Conservation (phyloP, 495 filamentous ascomycete genomes). For the Podospora fimiseda region DNA sequence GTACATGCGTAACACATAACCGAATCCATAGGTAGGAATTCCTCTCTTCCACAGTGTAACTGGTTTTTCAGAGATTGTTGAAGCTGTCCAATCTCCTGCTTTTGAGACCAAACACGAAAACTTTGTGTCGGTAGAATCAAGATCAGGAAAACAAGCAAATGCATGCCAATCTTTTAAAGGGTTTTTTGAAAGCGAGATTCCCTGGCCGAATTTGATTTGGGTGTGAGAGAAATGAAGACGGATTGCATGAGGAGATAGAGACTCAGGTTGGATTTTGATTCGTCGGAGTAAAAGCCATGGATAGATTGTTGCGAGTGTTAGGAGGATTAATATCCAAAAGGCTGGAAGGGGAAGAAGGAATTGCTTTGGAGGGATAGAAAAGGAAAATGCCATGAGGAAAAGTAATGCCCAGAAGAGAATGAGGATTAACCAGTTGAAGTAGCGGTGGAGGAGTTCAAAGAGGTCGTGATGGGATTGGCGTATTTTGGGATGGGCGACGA, state of each 20-base stretch:
- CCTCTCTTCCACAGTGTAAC: slow-evolving; percentile 47
- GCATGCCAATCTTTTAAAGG: slow-evolving; percentile 72
- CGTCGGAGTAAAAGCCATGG: slow-evolving; percentile 64
- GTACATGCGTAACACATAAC: slow-evolving; percentile 58
- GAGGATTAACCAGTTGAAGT: slow-evolving; percentile 57
- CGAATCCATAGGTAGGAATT: slow-evolving; percentile 52
- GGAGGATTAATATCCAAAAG: slow-evolving; percentile 61
- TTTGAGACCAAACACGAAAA: slow-evolving; percentile 60
- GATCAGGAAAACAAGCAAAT: slow-evolving; percentile 67
- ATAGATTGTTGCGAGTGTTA: slow-evolving; percentile 53
- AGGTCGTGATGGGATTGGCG: slow-evolving; percentile 51
- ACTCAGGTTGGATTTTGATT: slow-evolving; percentile 52
- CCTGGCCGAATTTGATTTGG: slow-evolving; percentile 43
- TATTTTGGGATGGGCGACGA: slow-evolving; percentile 46
- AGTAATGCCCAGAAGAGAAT: slow-evolving; percentile 57
- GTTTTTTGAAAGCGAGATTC: slow-evolving; percentile 45
- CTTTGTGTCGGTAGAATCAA: slow-evolving; percentile 25
- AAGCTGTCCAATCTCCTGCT: slow-evolving; percentile 64
- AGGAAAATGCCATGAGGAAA: slow-evolving; percentile 39
- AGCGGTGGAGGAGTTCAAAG: slow-evolving; percentile 62
- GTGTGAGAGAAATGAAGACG: slow-evolving; percentile 60
- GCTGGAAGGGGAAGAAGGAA: slow-evolving; percentile 51
- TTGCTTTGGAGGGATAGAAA: slow-evolving; percentile 25
- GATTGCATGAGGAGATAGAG: slow-evolving; percentile 61
- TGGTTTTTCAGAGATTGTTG: slow-evolving; percentile 48